phyloP scores from a whole-genome alignment of 2,329 filamentous ascomycete species.

The Fusarium sp. region DNA sequence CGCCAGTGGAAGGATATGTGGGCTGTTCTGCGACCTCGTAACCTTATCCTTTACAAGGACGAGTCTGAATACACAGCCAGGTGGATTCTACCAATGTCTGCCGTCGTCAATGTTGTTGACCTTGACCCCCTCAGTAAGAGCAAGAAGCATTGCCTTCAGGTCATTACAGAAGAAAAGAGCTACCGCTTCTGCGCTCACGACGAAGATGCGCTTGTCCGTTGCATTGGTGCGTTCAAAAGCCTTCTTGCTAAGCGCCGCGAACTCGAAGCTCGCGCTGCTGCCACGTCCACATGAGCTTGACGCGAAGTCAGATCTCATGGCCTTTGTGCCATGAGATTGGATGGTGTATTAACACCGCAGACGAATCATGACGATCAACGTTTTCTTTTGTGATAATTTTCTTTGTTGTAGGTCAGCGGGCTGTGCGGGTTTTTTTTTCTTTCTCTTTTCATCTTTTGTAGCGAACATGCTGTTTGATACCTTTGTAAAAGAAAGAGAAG shows the following conservation, averaged over 20 bases:
- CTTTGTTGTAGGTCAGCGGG: slow-evolving; percentile 23
- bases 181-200: slow-evolving; percentile 81
- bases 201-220: slow-evolving; percentile 85
- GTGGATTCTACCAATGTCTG: slow-evolving; percentile 81
- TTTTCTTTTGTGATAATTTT: slow-evolving; percentile 35
- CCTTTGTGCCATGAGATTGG: background rate
- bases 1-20: slow-evolving; percentile 95
- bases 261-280: slow-evolving; percentile 62
- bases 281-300: slow-evolving; percentile 24
- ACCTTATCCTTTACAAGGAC: slow-evolving; percentile 92
- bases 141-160: slow-evolving; percentile 88
- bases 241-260: slow-evolving; percentile 78
- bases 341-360: slow-evolving; percentile 22
- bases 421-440: slow-evolving; percentile 6
- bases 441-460: slow-evolving; percentile 10
- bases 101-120: slow-evolving; percentile 90
- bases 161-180: slow-evolving; percentile 92
- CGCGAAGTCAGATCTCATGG: background rate
- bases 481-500: slow-evolving; percentile 26
- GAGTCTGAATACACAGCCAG: slow-evolving; percentile 89
- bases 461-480: slow-evolving; percentile 15
- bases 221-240: slow-evolving; percentile 92
- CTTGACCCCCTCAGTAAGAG: slow-evolving; percentile 88
- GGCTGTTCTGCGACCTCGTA: slow-evolving; percentile 88
- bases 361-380: slow-evolving; percentile 44